phyloP scores from a whole-genome alignment of 768 basidiomycete genomes.

The Strobilomyces dryophilus region DNA sequence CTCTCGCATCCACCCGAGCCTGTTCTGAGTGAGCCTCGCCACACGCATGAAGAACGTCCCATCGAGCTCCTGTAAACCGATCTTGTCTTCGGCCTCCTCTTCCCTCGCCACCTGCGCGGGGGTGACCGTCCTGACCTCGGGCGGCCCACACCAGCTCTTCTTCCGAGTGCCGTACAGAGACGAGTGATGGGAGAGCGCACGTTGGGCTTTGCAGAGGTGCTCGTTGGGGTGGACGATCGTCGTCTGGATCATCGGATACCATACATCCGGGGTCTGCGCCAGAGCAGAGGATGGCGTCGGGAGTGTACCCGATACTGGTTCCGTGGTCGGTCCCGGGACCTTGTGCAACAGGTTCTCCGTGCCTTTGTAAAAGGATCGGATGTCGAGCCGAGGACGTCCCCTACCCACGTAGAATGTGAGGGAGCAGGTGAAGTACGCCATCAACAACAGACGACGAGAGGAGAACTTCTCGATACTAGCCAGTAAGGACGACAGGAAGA shows the following conservation, averaged over 20 bases:
- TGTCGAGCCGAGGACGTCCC: constrained; percentile 31
- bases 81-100: constrained; percentile 23
- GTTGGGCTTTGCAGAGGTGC: constrained; percentile 44
- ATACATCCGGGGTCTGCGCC: constrained; percentile 46
- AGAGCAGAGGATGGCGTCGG: constrained; percentile 31
- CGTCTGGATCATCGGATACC: constrained; percentile 53
- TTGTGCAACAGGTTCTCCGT: constrained; percentile 34
- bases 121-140: constrained; percentile 12
- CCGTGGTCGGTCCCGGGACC: constrained; percentile 15
- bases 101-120: constrained; percentile 17
- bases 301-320: constrained; percentile 26
- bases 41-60: constrained; percentile 61
- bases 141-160: constrained; percentile 22
- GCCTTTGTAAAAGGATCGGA: constrained; percentile 28
- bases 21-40: constrained; percentile 47
- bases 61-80: constrained; percentile 37
- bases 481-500: constrained; percentile 54
- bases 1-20: constrained; percentile 39
- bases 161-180: constrained; percentile 39
- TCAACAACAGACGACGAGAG: constrained; percentile 26
- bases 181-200: constrained; percentile 45
- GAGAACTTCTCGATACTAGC: constrained; percentile 30
- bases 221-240: constrained; percentile 56
- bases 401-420: constrained; percentile 31
- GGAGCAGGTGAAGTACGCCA: constrained; percentile 25